Base-by-base conservation (phyloP, 139 green algal species). In the Ulvella scutata region DNA sequence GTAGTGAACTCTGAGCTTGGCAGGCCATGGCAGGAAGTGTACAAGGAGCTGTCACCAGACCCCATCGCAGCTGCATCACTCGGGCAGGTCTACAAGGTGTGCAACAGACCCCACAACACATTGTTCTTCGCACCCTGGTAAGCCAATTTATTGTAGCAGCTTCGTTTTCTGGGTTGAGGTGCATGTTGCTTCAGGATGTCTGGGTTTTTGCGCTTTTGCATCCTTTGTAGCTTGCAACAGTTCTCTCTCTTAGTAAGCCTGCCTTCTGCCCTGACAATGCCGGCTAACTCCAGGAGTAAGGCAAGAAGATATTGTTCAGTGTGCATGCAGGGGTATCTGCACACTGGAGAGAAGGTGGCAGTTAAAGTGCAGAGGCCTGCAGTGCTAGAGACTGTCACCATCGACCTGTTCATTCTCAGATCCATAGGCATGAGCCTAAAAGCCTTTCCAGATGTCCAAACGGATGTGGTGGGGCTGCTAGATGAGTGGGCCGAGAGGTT, bases 401-500 rank as follows among this genome's bases (percentile, higher is more conserved):
- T 98, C 40, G 93, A 98, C 83, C 84, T 98, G 7, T 97, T 89
- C 83, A 93, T 99, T 77, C 89, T 95, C 75, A 83, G 91, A 43
- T 79, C 74, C 38, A 60, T 96, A 4, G 90, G 87, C 23, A 20
- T 92, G 2, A 85, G 89, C 39, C 44, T 95, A 51, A 79, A 59
- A 31, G 78, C 23, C 33, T 78, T 76, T 34, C 61, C 74, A 0
- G 80, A 85, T 59, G 62, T 87, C 35, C 85, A 75, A 21, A 91
- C 91, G 51, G 95, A 99, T 79, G 76, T 99, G 4, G 94, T 98
- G 28, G 95, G 84, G 2, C 80, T 99, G 76, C 84, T 99, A 40
- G 95, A 99, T 75, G 95, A 99, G 85, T 99, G 95, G 95, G 95
- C 94, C 0, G 83, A 80, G 2, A 84, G 94, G 43, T 98, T 98